A percentile compares a stretch with the other conserved stretches of the same genome.
These are phyloP conservation scores for Vitellaria paradoxa DNA, from an alignment of 179 eudicot genomes.

Conservation along the genomic window DNA sequence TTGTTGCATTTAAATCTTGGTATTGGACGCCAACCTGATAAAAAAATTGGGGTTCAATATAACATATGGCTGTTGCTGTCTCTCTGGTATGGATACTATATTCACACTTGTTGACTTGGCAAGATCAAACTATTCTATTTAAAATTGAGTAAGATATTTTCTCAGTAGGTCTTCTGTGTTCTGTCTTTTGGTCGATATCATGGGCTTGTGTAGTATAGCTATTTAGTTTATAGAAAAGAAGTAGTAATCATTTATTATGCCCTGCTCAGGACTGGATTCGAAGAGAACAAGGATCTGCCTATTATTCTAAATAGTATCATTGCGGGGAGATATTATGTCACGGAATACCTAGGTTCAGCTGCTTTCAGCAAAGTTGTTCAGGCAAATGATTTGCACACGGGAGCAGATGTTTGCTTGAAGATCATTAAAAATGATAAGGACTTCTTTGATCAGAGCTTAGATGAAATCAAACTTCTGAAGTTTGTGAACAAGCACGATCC, in stretches of 20 bases:
- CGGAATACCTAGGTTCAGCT: constrained; percentile 95
- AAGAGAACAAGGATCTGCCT: constrained; percentile 83
- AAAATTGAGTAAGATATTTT: neutral
- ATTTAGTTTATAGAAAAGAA: constrained; percentile 6
- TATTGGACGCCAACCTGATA: no score
- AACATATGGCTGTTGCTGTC: no score
- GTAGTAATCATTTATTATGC: constrained; percentile 24
- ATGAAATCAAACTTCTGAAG: constrained; percentile 95
- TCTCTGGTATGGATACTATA: no score
- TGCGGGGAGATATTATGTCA: constrained; percentile 83
- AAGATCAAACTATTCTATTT: neutral
- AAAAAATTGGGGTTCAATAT: no score
- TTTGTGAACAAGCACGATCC: constrained; percentile 96
- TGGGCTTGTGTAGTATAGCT: neutral
- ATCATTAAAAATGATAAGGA: constrained; percentile 95
- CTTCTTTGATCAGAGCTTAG: constrained; percentile 97
- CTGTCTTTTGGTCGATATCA: neutral
- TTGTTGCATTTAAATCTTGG: neutral
- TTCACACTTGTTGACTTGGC: neutral
- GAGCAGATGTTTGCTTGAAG: constrained; percentile 92
- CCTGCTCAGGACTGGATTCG: constrained; percentile 82
- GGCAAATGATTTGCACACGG: constrained; percentile 90
- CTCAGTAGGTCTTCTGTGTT: neutral
- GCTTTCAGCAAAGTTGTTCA: constrained; percentile 97
- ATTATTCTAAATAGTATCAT: constrained; percentile 70